Evolutionary conservation across 768 basidiomycete species (phyloP), one percentile per base, ranked within the genome.

Genomic region (Mycena capillaripes): DNA sequence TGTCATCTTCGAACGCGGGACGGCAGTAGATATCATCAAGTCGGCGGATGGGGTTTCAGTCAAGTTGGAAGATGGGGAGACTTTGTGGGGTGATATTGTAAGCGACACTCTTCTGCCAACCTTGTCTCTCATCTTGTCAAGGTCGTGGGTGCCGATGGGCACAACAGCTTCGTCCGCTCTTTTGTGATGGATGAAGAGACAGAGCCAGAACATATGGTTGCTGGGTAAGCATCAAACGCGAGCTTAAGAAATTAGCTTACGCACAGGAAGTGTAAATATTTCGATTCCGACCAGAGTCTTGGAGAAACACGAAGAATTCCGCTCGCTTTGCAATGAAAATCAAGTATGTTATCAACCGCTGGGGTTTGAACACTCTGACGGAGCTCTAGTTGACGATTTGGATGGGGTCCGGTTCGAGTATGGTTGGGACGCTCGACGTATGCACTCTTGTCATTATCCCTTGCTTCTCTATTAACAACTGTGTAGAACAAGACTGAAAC

Each of bases 151-250:
- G 75, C 72, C 25, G 75, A 76, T 61, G 75, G 75, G 4, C 65
- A 88, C 50, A 88, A 88, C 78, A 87, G 87, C 72, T 62, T 80
- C 17, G 59, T 68, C 8, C 75, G 75, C 7, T 55, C 71, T 0
- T 52, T 70, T 38, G 65, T 76, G n/a, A 29, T 68, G 42, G 38
- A 44, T 21, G 59, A 58, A n/a, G 36, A 19, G 2, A 19, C 19
- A 2, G 46, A 69, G 32, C 30, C 42, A 32, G 58, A 66, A 61
- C 17, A 46, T 40, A 29, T 55, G 11, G 71, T 69, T 40, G 14
- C 53, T 27, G 74, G 65, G 64, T 56, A 16, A 44, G 66, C 19
- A 11, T 25, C 27, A 42, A 17, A 25, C 23, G 21, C 23, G 8
- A 12, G 14, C 60, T 25, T 17, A 23, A 38, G 38, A 44, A 36